Evolutionary conservation across 148 eudicot genomes (phyloP), one percentile per base, ranked within the genome.

Genomic region (Polygonum maritimum): DNA sequence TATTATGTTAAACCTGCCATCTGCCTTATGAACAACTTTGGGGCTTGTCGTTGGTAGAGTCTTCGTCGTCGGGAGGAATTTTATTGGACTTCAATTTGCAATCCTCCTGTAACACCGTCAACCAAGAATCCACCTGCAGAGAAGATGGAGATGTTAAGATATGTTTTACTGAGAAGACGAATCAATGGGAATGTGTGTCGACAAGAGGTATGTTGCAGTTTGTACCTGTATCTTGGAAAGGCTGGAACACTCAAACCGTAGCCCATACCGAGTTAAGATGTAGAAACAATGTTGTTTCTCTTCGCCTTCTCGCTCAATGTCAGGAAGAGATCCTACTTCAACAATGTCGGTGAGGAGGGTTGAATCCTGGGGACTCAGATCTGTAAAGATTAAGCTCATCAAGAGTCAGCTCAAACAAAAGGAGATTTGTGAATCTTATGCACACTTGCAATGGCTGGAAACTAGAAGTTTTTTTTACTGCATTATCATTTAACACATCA

Each of bases 291-390:
- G 77, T 75, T 87, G 84, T 69, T 79, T 83, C 78, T 89, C 97
- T 58, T 81, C 98, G 67, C 90, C 85, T 79, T 90, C 97, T 82
- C 89, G 85, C 47, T 82, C 84, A 63, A 86, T 48, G 78, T 82
- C 77, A 76, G 98, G 97, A 76, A 89, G 85, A 62, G 85, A 79
- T 47, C 90, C 97, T 72, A 92, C 81, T 83, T 94, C 92, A 78
- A 87, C 81, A 71, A 94, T 80, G 80, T 94, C 98, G 72, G 95
- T 77, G 41, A 94, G 82, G 36, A 89, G 86, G 55, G 98, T 84
- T 63, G 98, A 90, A 78, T 94, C 98, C 80, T 86, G 94, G 51
- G 98, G 98, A 74, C 98, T 90, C 83, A 91, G 79, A 88, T 94
- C 98, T 94, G 92, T 82, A 82, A 71, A 44, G 69, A 47, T 12